Conservation (phyloP, 768 basidiomycete species). For the Mycena alexandri region DNA sequence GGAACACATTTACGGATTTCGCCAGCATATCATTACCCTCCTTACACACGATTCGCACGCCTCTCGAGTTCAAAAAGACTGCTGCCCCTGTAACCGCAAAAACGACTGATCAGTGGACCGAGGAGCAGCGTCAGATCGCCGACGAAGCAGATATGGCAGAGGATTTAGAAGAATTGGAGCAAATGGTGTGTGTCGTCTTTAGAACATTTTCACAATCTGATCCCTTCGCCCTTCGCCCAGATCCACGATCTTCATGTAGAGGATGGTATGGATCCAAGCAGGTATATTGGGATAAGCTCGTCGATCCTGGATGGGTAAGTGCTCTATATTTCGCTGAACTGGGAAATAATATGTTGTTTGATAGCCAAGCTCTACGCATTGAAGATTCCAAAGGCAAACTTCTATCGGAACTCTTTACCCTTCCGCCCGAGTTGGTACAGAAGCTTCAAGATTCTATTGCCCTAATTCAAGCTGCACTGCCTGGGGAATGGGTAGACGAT, state of each 20-base stretch:
- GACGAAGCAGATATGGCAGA: not conserved
- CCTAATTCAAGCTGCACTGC: not conserved
- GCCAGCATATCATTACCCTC: not conserved
- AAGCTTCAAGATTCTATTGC: not conserved
- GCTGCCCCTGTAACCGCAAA: not conserved
- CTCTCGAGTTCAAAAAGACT: not conserved
- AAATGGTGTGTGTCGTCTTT: not conserved
- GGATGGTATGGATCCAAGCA: no score
- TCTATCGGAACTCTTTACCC: not conserved
- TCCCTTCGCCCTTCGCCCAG: not conserved
- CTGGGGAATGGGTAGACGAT: slow-evolving; percentile 6
- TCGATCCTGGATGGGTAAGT: not conserved
- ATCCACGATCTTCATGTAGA: not conserved
- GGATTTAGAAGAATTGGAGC: not conserved
- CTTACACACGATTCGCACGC: not conserved
- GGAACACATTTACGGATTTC: not conserved
- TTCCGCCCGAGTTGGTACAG: not conserved
- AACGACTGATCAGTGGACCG: not conserved
- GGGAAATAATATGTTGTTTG: not conserved
- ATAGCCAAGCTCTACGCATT: not conserved
- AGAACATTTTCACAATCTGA: not conserved
- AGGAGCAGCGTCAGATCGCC: not conserved
- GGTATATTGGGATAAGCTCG: not conserved
- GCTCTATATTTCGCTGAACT: not conserved
- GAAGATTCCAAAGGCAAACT: not conserved